Percentiles rank a stretch among this genome's conserved stretches.
phyloP scores from a whole-genome alignment of 108 stramenopile species.

The Fragilaria radians region DNA sequence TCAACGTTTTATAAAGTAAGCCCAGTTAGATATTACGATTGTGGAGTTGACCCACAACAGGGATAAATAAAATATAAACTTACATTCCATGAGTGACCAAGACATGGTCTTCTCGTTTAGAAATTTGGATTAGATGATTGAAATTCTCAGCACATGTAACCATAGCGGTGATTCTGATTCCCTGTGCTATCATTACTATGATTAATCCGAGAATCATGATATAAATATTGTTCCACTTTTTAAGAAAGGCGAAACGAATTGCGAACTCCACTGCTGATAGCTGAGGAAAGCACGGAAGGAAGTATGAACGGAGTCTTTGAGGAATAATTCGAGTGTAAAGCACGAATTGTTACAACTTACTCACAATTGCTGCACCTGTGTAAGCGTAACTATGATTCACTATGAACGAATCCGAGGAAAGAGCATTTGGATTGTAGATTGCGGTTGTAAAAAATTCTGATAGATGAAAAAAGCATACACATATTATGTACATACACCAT shows the following conservation, averaged over 20 bases:
- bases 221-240: conserved; percentile 14
- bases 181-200: conserved; percentile 70
- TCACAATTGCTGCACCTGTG: conserved; percentile 77
- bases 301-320: too few relatives aligned
- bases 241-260: conserved; percentile 55
- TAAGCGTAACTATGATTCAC: conserved; percentile 91
- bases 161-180: conserved; percentile 85
- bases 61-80: too few relatives aligned
- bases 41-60: too few relatives aligned
- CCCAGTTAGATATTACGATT: too few relatives aligned
- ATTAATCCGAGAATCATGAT: conserved; percentile 45
- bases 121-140: conserved; percentile 89
- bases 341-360: conserved; percentile 6
- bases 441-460: conserved; percentile 81
- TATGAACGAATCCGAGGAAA: conserved; percentile 76
- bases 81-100: conserved; percentile 86
- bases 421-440: conserved; percentile 58
- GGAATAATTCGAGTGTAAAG: too few relatives aligned
- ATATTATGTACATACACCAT: conserved; percentile 64
- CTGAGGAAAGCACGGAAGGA: too few relatives aligned
- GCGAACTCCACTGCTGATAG: conserved; percentile 80
- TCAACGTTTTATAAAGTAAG: too few relatives aligned
- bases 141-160: conserved; percentile 90
- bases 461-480: conserved; percentile 71
- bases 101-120: conserved; percentile 74